Evolutionary conservation across 169 alveolate genomes (phyloP), one percentile per base, ranked within the genome.

Genomic region (Plasmodium gonderi): DNA sequence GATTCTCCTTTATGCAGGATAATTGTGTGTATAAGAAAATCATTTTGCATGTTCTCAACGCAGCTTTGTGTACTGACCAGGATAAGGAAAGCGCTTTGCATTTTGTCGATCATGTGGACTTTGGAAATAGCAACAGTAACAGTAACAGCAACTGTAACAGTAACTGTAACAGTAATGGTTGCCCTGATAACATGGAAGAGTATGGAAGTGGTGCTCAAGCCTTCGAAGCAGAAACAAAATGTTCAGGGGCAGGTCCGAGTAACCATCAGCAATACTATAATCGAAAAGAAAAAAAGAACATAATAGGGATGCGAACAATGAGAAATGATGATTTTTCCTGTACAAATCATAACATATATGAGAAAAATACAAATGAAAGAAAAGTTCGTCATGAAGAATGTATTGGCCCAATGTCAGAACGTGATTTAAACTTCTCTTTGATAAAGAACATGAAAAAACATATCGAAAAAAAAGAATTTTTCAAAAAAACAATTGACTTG

Each of bases 381-480:
- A 36, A 6, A 8, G 8, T 60, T 9, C 72, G 72, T 5, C 72
- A 60, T n/a, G 72, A 7, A 20, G n/a, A n/a, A 9, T 23, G n/a
- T n/a, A n/a, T 60, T n/a, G 20, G 5, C 20, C 9, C 67, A 14
- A 17, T 40, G 42, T 17, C 45, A n/a, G 47, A 80, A 4, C n/a
- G 49, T 23, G 82, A 83, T 42, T 14, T 83, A 31, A 45, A 83
- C 14, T 20, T 69, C 33, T 83, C 81, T 2, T 42, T 83, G 5
- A 54, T 83, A 7, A 69, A 83, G 14, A 72, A 72, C 12, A 83
- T 83, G 65, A 83, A 54, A 78, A 87, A 75, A 20, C 29, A 87
- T 60, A 54, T 87, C 17, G 54, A 87, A 47, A 75, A 75, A 31
- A 87, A 75, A 20, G 87, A 49, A 75, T 87, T 87, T 54, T 87